Conservation (phyloP, 2,329 filamentous ascomycete species). For the Fusarium sp. region DNA sequence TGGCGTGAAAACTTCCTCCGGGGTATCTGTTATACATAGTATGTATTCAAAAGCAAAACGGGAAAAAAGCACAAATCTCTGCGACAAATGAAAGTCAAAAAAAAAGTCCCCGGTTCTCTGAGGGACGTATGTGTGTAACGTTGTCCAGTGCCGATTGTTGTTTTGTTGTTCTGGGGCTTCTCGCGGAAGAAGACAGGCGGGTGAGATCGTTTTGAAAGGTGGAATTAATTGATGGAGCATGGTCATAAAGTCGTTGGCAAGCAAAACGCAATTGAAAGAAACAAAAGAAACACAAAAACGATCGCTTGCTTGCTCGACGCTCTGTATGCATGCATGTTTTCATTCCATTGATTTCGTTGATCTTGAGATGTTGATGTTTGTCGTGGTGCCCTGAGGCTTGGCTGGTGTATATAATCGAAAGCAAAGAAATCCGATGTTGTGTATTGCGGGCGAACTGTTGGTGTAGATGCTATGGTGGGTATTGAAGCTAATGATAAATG, state of each 20-base stretch:
- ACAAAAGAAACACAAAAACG: slow-evolving; percentile 32
- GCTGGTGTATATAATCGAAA: slow-evolving; percentile 30
- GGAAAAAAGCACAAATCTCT: slow-evolving; percentile 30
- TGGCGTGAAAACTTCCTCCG: slow-evolving; percentile 40
- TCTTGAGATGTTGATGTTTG: slow-evolving; percentile 26
- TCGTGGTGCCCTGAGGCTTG: slow-evolving; percentile 36
- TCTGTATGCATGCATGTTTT: slow-evolving; percentile 41
- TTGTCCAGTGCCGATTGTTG: slow-evolving; percentile 30
- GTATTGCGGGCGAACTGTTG: slow-evolving; percentile 30
- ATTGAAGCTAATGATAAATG: neutral
- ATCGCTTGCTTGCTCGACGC: slow-evolving; percentile 47
- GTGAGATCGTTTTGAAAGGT: slow-evolving; percentile 27
- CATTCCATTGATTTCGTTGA: slow-evolving; percentile 37
- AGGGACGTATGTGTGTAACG: slow-evolving; percentile 12
- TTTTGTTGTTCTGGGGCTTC: slow-evolving; percentile 9
- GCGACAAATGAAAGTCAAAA: slow-evolving; percentile 40
- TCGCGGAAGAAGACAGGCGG: neutral
- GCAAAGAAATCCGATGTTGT: slow-evolving; percentile 22
- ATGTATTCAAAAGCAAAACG: slow-evolving; percentile 38
- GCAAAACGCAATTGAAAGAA: slow-evolving; percentile 26
- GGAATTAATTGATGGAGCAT: slow-evolving; percentile 32
- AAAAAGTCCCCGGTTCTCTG: slow-evolving; percentile 13
- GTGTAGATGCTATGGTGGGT: slow-evolving; percentile 6
- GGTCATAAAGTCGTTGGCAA: slow-evolving; percentile 24
- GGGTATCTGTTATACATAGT: slow-evolving; percentile 50